Evolutionary conservation across 2,329 filamentous ascomycete genomes (phyloP).

Genomic region (Chaetomium olivaceum): DNA sequence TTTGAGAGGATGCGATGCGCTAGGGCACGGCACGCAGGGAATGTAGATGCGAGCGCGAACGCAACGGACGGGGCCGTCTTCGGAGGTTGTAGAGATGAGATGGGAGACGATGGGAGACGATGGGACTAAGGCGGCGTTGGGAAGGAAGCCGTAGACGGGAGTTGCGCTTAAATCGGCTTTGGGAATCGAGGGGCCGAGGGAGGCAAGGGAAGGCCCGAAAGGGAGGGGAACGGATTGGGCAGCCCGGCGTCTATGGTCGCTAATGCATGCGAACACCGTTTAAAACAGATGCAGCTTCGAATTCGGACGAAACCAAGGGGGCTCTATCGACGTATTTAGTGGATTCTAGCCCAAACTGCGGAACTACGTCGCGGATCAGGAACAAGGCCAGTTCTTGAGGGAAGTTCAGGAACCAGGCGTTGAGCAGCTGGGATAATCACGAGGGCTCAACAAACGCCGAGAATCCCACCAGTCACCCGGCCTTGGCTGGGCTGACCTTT

Average conservation of each 20-base stretch:
- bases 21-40: not conserved
- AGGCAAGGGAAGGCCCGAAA: not conserved
- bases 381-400: not conserved
- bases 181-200: not conserved
- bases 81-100: not conserved
- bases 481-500: constrained; percentile 26
- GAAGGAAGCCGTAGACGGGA: no score
- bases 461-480: constrained; percentile 30
- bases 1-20: not conserved
- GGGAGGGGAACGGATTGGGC: not conserved
- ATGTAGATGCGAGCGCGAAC: constrained; percentile 3
- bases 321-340: not conserved
- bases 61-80: not conserved
- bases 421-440: constrained; percentile 30
- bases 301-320: not conserved
- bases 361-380: not conserved
- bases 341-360: not conserved
- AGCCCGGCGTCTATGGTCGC: not conserved
- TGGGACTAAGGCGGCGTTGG: not conserved
- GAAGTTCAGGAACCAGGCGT: constrained; percentile 1
- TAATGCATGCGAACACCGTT: constrained; percentile 1
- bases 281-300: not conserved
- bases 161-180: not conserved
- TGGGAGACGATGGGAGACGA: not conserved
- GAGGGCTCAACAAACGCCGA: constrained; percentile 34